Evolutionary conservation across 352 stramenopile species (phyloP), one percentile per base, ranked within the genome.

Genomic region (Pythium pectinolyticum): DNA sequence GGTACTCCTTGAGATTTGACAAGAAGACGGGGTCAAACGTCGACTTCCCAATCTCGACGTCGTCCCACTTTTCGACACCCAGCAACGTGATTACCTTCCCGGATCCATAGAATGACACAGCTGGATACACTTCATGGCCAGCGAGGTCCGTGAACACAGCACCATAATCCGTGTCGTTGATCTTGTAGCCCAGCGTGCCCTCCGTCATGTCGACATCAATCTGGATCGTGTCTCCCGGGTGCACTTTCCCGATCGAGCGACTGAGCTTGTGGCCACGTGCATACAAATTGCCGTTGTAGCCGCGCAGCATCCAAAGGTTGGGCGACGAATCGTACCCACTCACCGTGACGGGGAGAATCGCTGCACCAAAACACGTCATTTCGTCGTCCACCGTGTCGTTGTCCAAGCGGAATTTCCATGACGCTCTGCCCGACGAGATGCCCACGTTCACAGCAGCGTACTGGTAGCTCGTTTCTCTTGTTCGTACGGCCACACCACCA

Each of bases 261-360:
- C 66, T 91, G 37, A 97, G 60, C 53, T 96, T 96, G 61, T 94
- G 83, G 3, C 90, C 90, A 30, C 89, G 86, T 17, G 87, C 86
- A 51, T 97, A 97, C 28, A 97, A 59, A 46, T 96, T 95, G 24
- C 90, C 90, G 40, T 97, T 97, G 71, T 97, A 97, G 8, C 89
- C 87, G 46, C 90, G 79, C 2, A 96, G 63, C 90, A 97, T 97
- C 90, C 90, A 97, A 31, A 97, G 63, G 67, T 80, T 96, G 10
- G 88, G 85, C 24, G 88, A 96, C 15, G 89, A 96, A 56, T 96
- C 92, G 52, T 97, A 97, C 31, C 88, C 89, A 30, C 84, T 93
- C 1, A 93, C 86, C 27, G 82, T 90, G 43, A 96, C 84, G 49
- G 89, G 90, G 27, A 96, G 73, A 46, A 94, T 94, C 7, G 89